These are phyloP conservation scores for Coffea canephora DNA, from an alignment of 257 asterid genomes.

Conservation along the genomic window DNA sequence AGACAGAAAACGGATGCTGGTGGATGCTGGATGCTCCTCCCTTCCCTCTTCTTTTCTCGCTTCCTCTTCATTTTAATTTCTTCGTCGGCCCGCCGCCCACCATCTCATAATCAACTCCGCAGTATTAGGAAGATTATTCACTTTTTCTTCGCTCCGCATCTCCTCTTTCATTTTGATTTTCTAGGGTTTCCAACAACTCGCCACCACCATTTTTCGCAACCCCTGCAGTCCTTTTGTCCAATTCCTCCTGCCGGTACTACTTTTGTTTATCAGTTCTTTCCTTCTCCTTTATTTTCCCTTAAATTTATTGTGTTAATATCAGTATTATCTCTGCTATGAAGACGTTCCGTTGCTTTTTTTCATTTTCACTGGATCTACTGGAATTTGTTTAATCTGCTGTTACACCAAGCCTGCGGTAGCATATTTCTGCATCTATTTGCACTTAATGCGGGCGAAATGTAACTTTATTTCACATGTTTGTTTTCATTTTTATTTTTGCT, in stretches of 20 bases:
- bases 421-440: not conserved
- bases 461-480: too few relatives aligned
- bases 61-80: too few relatives aligned
- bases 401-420: not conserved
- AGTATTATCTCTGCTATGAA: not conserved
- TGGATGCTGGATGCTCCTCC: too few relatives aligned
- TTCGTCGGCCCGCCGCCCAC: too few relatives aligned
- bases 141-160: conserved; percentile 16
- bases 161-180: not conserved
- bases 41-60: too few relatives aligned
- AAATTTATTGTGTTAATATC: too few relatives aligned
- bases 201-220: not conserved
- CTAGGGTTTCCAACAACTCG: conserved; percentile 10
- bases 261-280: not conserved
- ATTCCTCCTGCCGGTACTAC: conserved; percentile 18
- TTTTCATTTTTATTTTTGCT: too few relatives aligned
- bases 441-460: too few relatives aligned
- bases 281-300: too few relatives aligned
- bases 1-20: too few relatives aligned
- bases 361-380: not conserved
- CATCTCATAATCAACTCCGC: too few relatives aligned
- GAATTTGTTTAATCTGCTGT: not conserved
- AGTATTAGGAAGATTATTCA: not conserved
- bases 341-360: not conserved
- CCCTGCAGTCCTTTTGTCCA: not conserved